Evolutionary conservation across 2,329 filamentous ascomycete genomes (phyloP).

Genomic region (Epichloe festucae): DNA sequence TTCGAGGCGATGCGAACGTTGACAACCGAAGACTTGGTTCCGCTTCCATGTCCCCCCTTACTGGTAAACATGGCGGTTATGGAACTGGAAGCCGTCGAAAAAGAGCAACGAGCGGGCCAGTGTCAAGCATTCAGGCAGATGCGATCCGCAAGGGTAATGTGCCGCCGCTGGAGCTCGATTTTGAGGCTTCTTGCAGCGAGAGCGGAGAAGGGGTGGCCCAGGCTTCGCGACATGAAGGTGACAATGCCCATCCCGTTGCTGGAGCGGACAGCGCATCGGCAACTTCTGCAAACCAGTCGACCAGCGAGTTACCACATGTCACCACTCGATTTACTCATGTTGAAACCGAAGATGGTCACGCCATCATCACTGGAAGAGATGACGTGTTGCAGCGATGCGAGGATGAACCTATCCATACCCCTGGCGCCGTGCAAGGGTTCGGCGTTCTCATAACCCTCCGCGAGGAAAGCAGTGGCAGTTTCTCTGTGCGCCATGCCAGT

Average conservation of each 20-base stretch:
- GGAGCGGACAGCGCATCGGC: constrained; percentile 7
- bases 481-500: constrained; percentile 61
- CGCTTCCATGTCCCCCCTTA: constrained; percentile 12
- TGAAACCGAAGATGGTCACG: constrained; percentile 64
- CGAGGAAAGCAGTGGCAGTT: constrained; percentile 53
- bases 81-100: constrained; percentile 15
- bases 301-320: constrained; percentile 34
- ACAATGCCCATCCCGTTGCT: neutral
- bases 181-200: constrained; percentile 19
- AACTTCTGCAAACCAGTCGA: constrained; percentile 12
- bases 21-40: constrained; percentile 17
- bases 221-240: neutral
- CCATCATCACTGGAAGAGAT: constrained; percentile 68
- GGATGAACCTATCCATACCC: constrained; percentile 82
- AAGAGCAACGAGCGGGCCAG: constrained; percentile 24
- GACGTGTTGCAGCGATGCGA: constrained; percentile 68
- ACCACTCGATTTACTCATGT: constrained; percentile 70
- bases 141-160: constrained; percentile 25
- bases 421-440: constrained; percentile 70
- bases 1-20: constrained; percentile 17
- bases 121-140: constrained; percentile 33
- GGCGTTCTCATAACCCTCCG: constrained; percentile 63
- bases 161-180: constrained; percentile 21
- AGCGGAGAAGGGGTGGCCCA: constrained; percentile 13
- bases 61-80: neutral